Evolutionary conservation across 2,329 filamentous ascomycete species (phyloP), one percentile per base, ranked within the genome.

Genomic region (Ophiocordyceps camponoti-leonardi): DNA sequence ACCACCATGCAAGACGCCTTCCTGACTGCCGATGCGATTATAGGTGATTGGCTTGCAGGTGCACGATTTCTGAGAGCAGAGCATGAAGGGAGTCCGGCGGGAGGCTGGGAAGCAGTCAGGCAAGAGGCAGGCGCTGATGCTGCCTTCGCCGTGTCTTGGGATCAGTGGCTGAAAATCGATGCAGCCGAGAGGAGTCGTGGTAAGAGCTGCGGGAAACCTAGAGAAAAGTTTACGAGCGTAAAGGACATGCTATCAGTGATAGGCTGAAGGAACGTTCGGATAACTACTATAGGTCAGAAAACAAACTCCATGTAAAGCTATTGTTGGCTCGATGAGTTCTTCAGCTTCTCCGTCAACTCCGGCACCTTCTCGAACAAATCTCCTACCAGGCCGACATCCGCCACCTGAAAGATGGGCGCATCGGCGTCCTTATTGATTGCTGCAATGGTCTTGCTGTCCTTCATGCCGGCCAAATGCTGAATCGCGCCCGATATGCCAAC

Each of bases 371-470:
- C 86, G 60, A 96, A 96, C 55, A 98, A 67, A 68, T 98, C 92
- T 39, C 88, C 90, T 6, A 98, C 90, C 45, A 98, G 69, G 13
- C 92, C 92, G 45, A 96, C 87, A 65, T 98, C 92, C 5, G 92
- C 92, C 48, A 98, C 79, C 67, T 98, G 92, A 73, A 98, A 98
- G 55, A 98, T 98, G 28, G 92, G 92, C 47, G 92, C 92, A 64
- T 98, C 92, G 5, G 80, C 71, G 59, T 98, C 92, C 71, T 98
- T 98, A 73, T 98, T 98, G 60, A 98, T 96, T 14, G 86, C 86
- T 20, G 90, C 92, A 67, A 98, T 98, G 48, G 98, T 92, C 71
- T 98, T 98, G 71, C 87, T 95, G 61, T 98, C 92, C 75, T 98
- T 98, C 92, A 98, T 98, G 60, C 92, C 92, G 30, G 92, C 92